A percentile compares a stretch with the other conserved stretches of the same genome.
Evolutionary conservation across 371 early-diverging fungal species (phyloP).

Genomic region (Capillidium rhysosporum): DNA sequence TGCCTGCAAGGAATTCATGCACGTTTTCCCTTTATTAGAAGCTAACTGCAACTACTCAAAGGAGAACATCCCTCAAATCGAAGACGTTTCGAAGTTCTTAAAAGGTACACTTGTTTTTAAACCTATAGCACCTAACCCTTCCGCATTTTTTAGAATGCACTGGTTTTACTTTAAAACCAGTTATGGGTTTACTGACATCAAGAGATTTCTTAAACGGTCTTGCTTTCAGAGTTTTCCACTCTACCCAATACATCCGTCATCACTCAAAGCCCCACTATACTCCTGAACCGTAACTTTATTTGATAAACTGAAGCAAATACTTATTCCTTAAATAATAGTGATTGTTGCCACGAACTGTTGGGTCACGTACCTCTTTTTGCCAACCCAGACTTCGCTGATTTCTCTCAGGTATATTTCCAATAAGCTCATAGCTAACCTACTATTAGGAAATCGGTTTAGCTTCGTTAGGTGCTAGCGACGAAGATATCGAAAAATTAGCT

Average conservation of each 20-base stretch:
- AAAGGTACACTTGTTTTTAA: constrained; percentile 19
- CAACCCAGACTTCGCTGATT: constrained; percentile 89
- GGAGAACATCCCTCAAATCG: constrained; percentile 78
- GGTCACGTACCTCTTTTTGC: constrained; percentile 57
- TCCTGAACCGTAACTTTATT: constrained; percentile 49
- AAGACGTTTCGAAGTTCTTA: constrained; percentile 76
- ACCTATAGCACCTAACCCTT: neutral
- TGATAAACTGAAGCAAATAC: neutral
- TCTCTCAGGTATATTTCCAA: constrained; percentile 35
- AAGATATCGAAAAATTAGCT: constrained; percentile 72
- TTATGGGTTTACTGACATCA: constrained; percentile 83
- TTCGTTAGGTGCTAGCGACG: constrained; percentile 82
- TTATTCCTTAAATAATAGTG: neutral
- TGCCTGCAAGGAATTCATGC: constrained; percentile 82
- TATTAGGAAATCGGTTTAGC: constrained; percentile 79
- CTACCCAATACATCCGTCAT: constrained; percentile 93
- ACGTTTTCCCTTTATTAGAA: constrained; percentile 73
- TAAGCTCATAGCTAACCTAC: too few species aligned
- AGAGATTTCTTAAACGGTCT: constrained; percentile 93
- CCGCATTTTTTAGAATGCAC: constrained; percentile 79
- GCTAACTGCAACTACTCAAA: constrained; percentile 82
- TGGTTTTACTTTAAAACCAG: constrained; percentile 87
- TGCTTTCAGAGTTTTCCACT: constrained; percentile 93
- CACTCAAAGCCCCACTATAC: constrained; percentile 81
- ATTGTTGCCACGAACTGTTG: constrained; percentile 8